These are phyloP conservation scores for Didymella glomerata DNA, from an alignment of 2,329 filamentous ascomycete genomes.

Conservation along the genomic window DNA sequence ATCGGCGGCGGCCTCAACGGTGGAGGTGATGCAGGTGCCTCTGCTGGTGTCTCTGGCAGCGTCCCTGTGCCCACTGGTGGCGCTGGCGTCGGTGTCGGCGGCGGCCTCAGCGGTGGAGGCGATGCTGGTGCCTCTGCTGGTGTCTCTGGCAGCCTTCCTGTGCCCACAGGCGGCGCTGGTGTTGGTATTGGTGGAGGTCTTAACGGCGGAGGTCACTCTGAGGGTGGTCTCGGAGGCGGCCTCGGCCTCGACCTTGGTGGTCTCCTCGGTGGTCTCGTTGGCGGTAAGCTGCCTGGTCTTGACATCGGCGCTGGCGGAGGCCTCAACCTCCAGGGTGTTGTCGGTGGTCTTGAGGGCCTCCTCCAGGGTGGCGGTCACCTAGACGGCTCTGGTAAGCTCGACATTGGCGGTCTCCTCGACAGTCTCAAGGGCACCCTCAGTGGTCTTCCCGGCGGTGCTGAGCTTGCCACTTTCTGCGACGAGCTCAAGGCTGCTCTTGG, in stretches of 20 bases:
- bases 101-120: neutral
- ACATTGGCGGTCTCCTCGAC: slow-evolving; percentile 15
- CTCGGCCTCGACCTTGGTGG: slow-evolving; percentile 16
- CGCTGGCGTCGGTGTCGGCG: neutral
- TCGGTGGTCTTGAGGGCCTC: slow-evolving; percentile 11
- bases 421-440: slow-evolving; percentile 10
- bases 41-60: neutral
- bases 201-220: neutral
- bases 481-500: slow-evolving; percentile 12
- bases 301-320: slow-evolving; percentile 7
- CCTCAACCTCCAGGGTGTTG: slow-evolving; percentile 11
- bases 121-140: neutral
- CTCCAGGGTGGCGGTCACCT: slow-evolving; percentile 11
- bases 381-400: slow-evolving; percentile 12
- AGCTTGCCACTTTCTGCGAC: slow-evolving; percentile 14
- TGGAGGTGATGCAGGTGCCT: neutral
- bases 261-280: slow-evolving; percentile 14
- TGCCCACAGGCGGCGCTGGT: neutral
- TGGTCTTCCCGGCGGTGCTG: slow-evolving; percentile 12
- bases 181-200: neutral
- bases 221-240: slow-evolving; percentile 3
- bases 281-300: slow-evolving; percentile 11
- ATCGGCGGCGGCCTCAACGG: neutral
- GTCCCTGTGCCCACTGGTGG: neutral
- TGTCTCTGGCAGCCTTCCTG: neutral